Evolutionary conservation across 1,284 basidiomycete species (phyloP).

Genomic region (Sanghuangporus weigelae): DNA sequence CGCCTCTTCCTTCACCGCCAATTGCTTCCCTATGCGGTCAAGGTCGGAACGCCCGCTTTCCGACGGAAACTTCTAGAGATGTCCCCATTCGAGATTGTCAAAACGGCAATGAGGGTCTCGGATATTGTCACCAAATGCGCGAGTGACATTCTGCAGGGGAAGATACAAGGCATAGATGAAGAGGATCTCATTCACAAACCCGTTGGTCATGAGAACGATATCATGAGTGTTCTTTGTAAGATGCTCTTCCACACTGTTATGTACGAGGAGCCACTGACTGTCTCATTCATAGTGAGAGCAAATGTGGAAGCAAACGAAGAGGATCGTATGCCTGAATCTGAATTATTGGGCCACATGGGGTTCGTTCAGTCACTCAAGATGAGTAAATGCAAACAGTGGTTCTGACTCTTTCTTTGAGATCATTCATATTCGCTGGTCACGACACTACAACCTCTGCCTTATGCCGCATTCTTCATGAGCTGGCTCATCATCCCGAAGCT

Average conservation of each 20-base stretch:
- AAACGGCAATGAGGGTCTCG: not conserved
- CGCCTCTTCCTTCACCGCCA: slow-evolving; percentile 6
- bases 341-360: slow-evolving; percentile 31
- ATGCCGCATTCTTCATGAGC: slow-evolving; percentile 23
- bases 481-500: slow-evolving; percentile 22
- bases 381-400: slow-evolving; percentile 5
- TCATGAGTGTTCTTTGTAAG: slow-evolving; percentile 30
- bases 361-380: slow-evolving; percentile 14
- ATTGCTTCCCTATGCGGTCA: not conserved
- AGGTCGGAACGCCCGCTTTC: slow-evolving; percentile 9
- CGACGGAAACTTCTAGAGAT: slow-evolving; percentile 4
- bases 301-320: slow-evolving; percentile 26
- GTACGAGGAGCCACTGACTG: not conserved
- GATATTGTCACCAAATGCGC: slow-evolving; percentile 12
- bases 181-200: slow-evolving; percentile 22
- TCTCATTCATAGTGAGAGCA: slow-evolving; percentile 23
- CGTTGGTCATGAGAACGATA: slow-evolving; percentile 27
- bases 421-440: slow-evolving; percentile 27
- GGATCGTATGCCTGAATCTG: slow-evolving; percentile 28
- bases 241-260: not conserved
- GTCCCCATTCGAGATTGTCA: not conserved
- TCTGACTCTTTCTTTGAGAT: slow-evolving; percentile 15
- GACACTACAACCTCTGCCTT: slow-evolving; percentile 28
- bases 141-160: slow-evolving; percentile 13
- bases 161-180: slow-evolving; percentile 22